Evolutionary conservation across 169 alveolate species (phyloP), one percentile per base, ranked within the genome.

Genomic region (Besnoitia besnoiti): DNA sequence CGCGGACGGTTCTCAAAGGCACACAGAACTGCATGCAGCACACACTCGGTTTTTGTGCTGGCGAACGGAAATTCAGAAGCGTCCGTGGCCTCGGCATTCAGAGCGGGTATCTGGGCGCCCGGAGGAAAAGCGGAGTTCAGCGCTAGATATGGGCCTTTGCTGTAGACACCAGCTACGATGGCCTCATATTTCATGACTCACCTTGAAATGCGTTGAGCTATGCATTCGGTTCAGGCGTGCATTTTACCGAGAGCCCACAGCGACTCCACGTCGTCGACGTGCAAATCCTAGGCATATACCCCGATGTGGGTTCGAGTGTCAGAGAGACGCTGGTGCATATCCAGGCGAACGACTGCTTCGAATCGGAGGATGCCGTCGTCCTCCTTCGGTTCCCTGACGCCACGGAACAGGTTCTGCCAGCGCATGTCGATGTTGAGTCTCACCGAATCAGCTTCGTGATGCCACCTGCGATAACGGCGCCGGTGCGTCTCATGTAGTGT

Each of bases 191-290:
- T n/a, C n/a, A n/a, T n/a, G n/a, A n/a, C n/a, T n/a, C n/a, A n/a
- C n/a, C n/a, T n/a, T n/a, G n/a, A n/a, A n/a, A n/a, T n/a, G n/a
- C 73, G 73, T 33, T 21, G 35, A 21, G 16, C 35, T 49, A 49
- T 7, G 73, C 27, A 55, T 55, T 55, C 73, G 73, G 7, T 21
- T 55, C 73, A 77, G 87, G 87, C 35, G 59, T 77, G 47, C 50
- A 77, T 37, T 77, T 77, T 46, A 77, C 87, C 16, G 87, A 35
- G 7, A 40, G 40, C 12, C 87, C 87, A 5, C 55, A 40, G 37
- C 14, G 61, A 14, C 87, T 77, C 35, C 87, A 59, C 50, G 87
- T 77, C 61, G 39, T 77, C 50, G 87, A 77, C n/a, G 40, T 44
- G 8, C 37, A 77, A 33, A 5, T 77, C 5, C 35, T 77, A 46